Conservation (phyloP, 2,329 filamentous ascomycete genomes). For the Epichloe sibirici region DNA sequence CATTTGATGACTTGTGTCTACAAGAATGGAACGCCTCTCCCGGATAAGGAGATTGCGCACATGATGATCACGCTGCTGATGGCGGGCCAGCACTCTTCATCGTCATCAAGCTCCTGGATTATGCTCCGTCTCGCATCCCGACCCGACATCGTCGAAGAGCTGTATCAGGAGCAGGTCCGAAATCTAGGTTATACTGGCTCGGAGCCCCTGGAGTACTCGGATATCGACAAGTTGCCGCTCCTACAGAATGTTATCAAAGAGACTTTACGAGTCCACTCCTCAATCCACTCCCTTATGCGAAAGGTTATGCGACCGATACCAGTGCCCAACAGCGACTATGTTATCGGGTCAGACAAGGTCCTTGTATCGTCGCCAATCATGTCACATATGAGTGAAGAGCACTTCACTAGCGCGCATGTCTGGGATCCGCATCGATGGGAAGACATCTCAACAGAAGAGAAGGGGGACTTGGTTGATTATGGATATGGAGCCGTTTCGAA, state of each 20-base stretch:
- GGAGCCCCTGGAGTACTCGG: conserved; percentile 65
- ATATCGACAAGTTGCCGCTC: conserved; percentile 65
- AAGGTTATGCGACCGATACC: conserved; percentile 82
- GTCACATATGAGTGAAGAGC: conserved; percentile 35
- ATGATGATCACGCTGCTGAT: conserved; percentile 93
- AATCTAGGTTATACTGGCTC: conserved; percentile 38
- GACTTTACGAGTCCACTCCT: conserved; percentile 79
- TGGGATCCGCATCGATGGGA: conserved; percentile 95
- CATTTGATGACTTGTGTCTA: conserved; percentile 77
- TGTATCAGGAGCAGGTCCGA: conserved; percentile 68
- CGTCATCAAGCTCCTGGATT: conserved; percentile 76
- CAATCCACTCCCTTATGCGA: conserved; percentile 91
- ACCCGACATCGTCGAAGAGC: conserved; percentile 68
- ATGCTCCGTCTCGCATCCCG: conserved; percentile 66
- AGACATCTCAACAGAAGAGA: conserved; percentile 19
- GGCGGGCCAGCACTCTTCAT: conserved; percentile 84
- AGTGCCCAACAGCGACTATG: conserved; percentile 69
- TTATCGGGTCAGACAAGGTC: conserved; percentile 47
- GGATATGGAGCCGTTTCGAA: conserved; percentile 90
- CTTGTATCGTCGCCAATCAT: conserved; percentile 49
- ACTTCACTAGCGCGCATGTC: conserved; percentile 68
- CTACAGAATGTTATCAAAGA: conserved; percentile 82
- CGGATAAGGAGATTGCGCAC: conserved; percentile 75
- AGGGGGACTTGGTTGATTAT: conserved; percentile 72
- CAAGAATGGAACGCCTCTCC: conserved; percentile 69